phyloP scores from a whole-genome alignment of 805 yeast species.

The Suhomyces sp. region DNA sequence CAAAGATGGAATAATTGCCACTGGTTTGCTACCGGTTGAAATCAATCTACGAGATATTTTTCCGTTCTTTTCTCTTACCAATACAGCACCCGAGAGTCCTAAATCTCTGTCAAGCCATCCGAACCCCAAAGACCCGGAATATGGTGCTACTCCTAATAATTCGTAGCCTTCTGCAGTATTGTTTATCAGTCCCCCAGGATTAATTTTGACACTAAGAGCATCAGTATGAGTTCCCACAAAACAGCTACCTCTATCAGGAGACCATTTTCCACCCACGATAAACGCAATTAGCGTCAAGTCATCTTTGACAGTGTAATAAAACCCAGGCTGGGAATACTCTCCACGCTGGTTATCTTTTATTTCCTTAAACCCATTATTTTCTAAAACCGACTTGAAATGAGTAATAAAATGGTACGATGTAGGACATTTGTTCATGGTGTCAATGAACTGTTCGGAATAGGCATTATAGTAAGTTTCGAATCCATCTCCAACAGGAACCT shows the following conservation, averaged over 20 bases:
- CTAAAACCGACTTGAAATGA: conserved; percentile 23
- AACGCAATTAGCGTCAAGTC: conserved; percentile 39
- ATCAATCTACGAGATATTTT: conserved; percentile 26
- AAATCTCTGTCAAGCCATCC: conserved; percentile 44
- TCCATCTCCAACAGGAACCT: background rate
- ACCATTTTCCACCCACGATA: conserved; percentile 39
- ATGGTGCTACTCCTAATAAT: conserved; percentile 40
- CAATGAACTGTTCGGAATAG: conserved; percentile 24
- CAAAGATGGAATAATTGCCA: conserved; percentile 40
- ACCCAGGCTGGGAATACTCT: conserved; percentile 14
- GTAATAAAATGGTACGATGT: conserved; percentile 39
- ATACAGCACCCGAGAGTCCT: conserved; percentile 40
- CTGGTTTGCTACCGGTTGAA: conserved; percentile 35
- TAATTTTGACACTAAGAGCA: conserved; percentile 36
- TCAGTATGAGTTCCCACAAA: conserved; percentile 37
- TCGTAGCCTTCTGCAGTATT: conserved; percentile 31
- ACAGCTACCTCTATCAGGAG: conserved; percentile 26
- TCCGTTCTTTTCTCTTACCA: conserved; percentile 23
- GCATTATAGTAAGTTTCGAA: conserved; percentile 14
- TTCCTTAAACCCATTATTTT: conserved; percentile 28
- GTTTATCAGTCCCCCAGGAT: conserved; percentile 20
- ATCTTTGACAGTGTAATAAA: conserved; percentile 30
- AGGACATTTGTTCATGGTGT: conserved; percentile 38
- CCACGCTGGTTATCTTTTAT: conserved; percentile 22
- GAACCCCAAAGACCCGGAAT: conserved; percentile 35